Evolutionary conservation across 345 rosid genomes (phyloP), one percentile per base, ranked within the genome.

Genomic region (rapeseed (Brassica napus)): DNA sequence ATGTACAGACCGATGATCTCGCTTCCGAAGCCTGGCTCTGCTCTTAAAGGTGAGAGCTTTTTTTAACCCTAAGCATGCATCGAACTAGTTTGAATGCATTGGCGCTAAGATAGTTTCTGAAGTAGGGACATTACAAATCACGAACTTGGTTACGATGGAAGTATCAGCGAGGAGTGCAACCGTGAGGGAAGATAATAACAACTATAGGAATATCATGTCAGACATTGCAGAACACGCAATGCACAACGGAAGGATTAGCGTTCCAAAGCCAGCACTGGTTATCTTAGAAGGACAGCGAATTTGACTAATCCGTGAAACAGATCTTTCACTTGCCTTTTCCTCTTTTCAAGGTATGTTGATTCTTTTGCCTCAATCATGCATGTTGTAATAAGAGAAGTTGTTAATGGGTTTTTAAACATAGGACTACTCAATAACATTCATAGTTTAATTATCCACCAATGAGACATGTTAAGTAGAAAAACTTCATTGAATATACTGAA

Each of bases 1-100:
- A 73, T 87, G 85, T 87, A 86, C 61, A 82, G 77, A 24, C 80
- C 87, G 1, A 44, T 85, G 61, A 64, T 74, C 60, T 77, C 11
- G 63, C 14, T 83, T 72, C 28, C 10, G 8, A 80, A 64, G 44
- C 84, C 18, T 21, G 35, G 59, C 63, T 34, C 70, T 71, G 31
- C 79, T 0, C 72, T 63, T 42, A 75, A 80, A 75, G 83, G 83
- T 75, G 69, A 39, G 12, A 63, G 5, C 58, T 68, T 60, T 68
- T 9, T 39, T 9, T 39, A 30, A 42, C 30, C 4, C 28, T 69
- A 14, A 31, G 15, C 4, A 42, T 59, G 15, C 4, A 42, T 59
- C 26, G 4, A 23, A n/a, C 15, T 49, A 49, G 5, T 12, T 34
- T 34, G 63, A 35, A 1, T 74, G 57, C 11, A 30, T 60, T 73